Base-by-base conservation (phyloP, 2,329 filamentous ascomycete species). In the Aphanoascus verrucosus region DNA sequence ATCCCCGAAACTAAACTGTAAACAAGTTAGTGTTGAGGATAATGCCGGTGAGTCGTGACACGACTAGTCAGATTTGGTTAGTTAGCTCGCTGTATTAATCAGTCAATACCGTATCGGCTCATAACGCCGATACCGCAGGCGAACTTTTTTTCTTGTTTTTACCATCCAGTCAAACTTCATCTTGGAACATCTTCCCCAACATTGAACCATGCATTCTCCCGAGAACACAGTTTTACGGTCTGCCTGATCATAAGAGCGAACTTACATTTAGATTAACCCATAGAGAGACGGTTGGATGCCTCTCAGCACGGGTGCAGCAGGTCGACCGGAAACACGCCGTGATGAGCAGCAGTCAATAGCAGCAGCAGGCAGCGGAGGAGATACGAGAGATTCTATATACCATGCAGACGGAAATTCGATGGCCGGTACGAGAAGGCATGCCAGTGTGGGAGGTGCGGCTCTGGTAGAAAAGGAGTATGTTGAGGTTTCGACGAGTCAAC, bases 401-500 rank as follows among this genome's bases (percentile, higher is more conserved):
- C 60, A 65, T 67, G 62, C 67, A 53, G 57, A 59, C 57, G 59
- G 60, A 55, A 61, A 59, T 57, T 45, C 55, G 31, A 51, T 44
- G 49, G 50, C 34, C 41, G 46, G 19, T 23, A 46, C 32, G 42
- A 19, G 51, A 42, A 43, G 45, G 11, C 23, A 44, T 53, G 37
- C 35, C n/a, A 44, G 51, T 20, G 28, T 35, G 23, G 35, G 51
- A 34, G 45, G 44, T 8, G 23, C 44, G 19, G 28, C 44, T 37
- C 35, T 53, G 51, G 60, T 55, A 54, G 52, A 58, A 51, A 55
- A 34, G 54, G 53, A 41, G 58, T 56, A 34, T 63, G 64, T 31
- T 55, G 91, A 57, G 46, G 88, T 94, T 59, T 89, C 90, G 4
- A 79, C 89, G 19, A 71, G 78, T 11, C 91, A 97, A 73, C 93